These are phyloP conservation scores for Millerago galiae DNA, from an alignment of 805 yeast genomes.

Conservation along the genomic window DNA sequence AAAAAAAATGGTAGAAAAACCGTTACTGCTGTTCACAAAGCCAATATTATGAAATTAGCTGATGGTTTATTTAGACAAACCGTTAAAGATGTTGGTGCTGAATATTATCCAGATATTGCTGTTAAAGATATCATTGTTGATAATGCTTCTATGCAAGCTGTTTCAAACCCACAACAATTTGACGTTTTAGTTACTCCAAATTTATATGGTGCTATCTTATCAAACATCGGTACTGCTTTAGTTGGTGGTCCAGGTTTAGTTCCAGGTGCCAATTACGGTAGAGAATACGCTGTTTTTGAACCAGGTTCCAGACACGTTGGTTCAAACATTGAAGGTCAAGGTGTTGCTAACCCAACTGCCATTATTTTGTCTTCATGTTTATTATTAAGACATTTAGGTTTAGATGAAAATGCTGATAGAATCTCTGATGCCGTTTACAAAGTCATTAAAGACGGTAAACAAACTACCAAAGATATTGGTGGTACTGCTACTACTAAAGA, in stretches of 20 bases:
- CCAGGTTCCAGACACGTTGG: constrained; percentile 99
- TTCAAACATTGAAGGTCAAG: constrained; percentile 89
- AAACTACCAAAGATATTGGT: constrained; percentile 86
- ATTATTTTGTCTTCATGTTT: constrained; percentile 87
- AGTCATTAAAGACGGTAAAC: constrained; percentile 83
- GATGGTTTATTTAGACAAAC: constrained; percentile 97
- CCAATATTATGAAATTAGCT: constrained; percentile 97
- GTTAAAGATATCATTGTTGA: constrained; percentile 95
- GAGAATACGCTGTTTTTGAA: constrained; percentile 96
- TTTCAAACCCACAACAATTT: constrained; percentile 95
- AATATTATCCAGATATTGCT: constrained; percentile 76
- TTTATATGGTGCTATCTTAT: constrained; percentile 94
- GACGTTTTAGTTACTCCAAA: constrained; percentile 97
- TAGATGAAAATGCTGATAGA: constrained; percentile 76
- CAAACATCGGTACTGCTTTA: constrained; percentile 95
- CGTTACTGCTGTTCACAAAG: constrained; percentile 97
- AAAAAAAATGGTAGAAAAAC: constrained; percentile 82
- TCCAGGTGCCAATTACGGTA: constrained; percentile 97
- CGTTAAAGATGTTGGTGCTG: constrained; percentile 77
- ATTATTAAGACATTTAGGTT: constrained; percentile 93
- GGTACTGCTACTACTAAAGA: constrained; percentile 87
- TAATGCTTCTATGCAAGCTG: constrained; percentile 99
- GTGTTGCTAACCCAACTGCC: constrained; percentile 97
- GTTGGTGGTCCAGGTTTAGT: constrained; percentile 98
- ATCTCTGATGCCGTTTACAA: constrained; percentile 85